Evolutionary conservation across 345 rosid genomes (phyloP), one percentile per base, ranked within the genome.

Genomic region (Noccaea bulbosa): DNA sequence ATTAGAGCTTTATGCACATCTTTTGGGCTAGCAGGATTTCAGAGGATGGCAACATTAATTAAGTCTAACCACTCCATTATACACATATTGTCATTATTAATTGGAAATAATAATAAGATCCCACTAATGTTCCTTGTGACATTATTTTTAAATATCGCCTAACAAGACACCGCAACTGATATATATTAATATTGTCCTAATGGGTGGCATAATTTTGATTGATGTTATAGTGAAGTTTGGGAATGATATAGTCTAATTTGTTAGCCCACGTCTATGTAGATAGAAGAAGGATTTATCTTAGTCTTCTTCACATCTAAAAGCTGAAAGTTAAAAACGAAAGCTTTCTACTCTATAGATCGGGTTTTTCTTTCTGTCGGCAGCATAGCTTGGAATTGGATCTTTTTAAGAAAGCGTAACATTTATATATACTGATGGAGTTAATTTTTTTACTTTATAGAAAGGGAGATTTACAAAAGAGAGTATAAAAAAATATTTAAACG

Each of bases 61-160:
- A 5, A 35, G 71, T 27, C 48, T 33, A 73, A 66, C 72, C 55
- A 74, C 78, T 74, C 78, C 72, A 74, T 66, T 49, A 73, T 66
- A 49, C 73, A 74, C 62, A 44, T 57, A 60, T 22, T 22, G 34
- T 15, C 3, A 41, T 20, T 50, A 66, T 67, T 59, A 41, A 49
- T 58, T 33, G 47, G 39, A 34, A 50, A 48, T 73, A 16, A 48
- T 73, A 16, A 58, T 50, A 50, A 11, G 40, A 49, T 51, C 47
- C 55, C 56, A 74, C 48, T 58, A 49, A 40, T 40, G 67, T 46
- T 58, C 54, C 33, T 73, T 66, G 62, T 73, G 67, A 32, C 72
- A 65, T 65, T 66, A 73, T 72, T 55, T 61, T 66, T 50, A 58
- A 65, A 49, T 40, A 62, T 52, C 41, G 34, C n/a, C 48, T 4